Conservation (phyloP, 192 early-diverging fungal genomes). For the Oehlia diaphana region DNA sequence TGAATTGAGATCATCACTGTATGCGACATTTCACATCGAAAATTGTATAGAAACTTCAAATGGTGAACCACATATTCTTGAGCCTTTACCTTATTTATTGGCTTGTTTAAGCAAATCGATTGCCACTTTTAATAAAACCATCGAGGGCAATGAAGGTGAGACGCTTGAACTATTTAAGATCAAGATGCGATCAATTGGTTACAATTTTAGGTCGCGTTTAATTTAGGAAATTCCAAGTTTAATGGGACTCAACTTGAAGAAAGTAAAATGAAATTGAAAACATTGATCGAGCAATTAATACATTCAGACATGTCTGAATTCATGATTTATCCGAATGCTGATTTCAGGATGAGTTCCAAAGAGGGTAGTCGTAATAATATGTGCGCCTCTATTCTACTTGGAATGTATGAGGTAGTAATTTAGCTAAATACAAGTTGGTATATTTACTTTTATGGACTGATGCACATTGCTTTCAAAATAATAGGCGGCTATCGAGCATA, state of each 20-base stretch:
- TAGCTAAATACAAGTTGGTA: not conserved
- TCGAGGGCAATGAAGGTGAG: constrained; percentile 8
- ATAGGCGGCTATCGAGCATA: constrained; percentile 40
- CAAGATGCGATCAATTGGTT: not conserved
- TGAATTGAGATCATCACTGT: constrained; percentile 29
- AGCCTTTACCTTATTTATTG: constrained; percentile 53
- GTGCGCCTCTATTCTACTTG: constrained; percentile 51
- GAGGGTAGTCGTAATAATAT: constrained; percentile 58
- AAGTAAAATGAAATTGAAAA: constrained; percentile 30
- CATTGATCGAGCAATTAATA: constrained; percentile 46
- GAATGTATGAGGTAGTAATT: constrained; percentile 54
- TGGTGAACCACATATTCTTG: constrained; percentile 41
- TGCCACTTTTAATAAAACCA: constrained; percentile 5
- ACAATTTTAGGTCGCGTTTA: not conserved
- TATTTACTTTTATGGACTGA: not conserved
- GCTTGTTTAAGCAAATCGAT: constrained; percentile 33
- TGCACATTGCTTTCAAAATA: not conserved
- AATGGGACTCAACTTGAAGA: constrained; percentile 32
- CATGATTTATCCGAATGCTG: constrained; percentile 62
- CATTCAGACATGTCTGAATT: constrained; percentile 65
- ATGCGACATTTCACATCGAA: constrained; percentile 36
- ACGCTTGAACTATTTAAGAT: not conserved
- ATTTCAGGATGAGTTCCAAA: constrained; percentile 54
- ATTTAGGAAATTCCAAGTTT: not conserved
- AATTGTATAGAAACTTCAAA: constrained; percentile 37